These are phyloP conservation scores for Coemansia sp. DNA, from an alignment of 192 early-diverging fungal genomes.

Conservation along the genomic window DNA sequence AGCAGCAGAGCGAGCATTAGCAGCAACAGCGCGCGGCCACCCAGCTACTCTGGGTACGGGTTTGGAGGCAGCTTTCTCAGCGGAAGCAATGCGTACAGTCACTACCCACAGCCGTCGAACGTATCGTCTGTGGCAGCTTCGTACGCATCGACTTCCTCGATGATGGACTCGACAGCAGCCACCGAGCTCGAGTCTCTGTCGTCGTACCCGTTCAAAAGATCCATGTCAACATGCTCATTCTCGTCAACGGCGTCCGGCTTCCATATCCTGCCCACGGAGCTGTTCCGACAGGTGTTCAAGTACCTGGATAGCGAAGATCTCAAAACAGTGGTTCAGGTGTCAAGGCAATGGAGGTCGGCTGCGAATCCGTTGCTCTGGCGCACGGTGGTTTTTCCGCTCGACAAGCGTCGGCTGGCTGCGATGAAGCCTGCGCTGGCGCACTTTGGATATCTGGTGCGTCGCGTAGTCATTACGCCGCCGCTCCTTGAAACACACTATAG, in stretches of 20 bases:
- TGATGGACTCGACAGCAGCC: constrained; percentile 50
- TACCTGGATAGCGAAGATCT: constrained; percentile 40
- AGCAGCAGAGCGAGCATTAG: constrained; percentile 26
- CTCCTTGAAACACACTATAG: constrained; percentile 30
- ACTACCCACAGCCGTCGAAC: constrained; percentile 44
- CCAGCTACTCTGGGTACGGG: constrained; percentile 45
- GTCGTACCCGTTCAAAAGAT: constrained; percentile 44
- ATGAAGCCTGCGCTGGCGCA: constrained; percentile 45
- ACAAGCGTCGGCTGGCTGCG: constrained; percentile 50
- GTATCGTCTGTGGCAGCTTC: constrained; percentile 54
- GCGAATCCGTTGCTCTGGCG: constrained; percentile 53
- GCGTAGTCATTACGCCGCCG: constrained; percentile 51
- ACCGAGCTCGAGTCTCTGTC: constrained; percentile 51
- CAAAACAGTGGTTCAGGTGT: constrained; percentile 37
- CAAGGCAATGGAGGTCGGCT: constrained; percentile 50
- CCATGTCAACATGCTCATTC: constrained; percentile 40
- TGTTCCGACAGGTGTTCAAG: constrained; percentile 42
- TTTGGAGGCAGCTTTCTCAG: constrained; percentile 27
- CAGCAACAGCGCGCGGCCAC: constrained; percentile 30
- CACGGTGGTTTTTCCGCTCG: constrained; percentile 52
- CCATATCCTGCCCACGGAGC: constrained; percentile 49
- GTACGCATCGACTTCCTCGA: constrained; percentile 51
- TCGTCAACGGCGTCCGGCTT: constrained; percentile 42
- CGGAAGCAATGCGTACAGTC: constrained; percentile 23
- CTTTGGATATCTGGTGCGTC: constrained; percentile 46